phyloP scores from a whole-genome alignment of 306 rosid genomes.

The Carpinus fangiana region DNA sequence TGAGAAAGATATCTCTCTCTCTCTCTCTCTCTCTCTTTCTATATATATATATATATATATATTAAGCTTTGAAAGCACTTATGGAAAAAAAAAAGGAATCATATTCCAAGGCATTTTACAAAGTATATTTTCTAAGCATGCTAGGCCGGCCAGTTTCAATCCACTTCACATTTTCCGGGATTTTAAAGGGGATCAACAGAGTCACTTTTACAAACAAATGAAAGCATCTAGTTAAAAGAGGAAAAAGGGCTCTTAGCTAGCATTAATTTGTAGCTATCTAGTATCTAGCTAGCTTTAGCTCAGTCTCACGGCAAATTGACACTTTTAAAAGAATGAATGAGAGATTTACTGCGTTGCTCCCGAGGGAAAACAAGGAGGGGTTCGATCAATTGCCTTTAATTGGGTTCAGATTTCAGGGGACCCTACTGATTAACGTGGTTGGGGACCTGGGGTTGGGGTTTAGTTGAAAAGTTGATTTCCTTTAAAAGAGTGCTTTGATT shows the following conservation, averaged over 20 bases:
- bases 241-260: not conserved
- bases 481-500: too few relatives aligned
- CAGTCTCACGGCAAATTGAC: not conserved
- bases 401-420: not conserved
- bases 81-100: constrained; percentile 11
- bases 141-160: constrained; percentile 19
- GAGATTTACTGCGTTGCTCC: not conserved
- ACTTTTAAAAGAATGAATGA: not conserved
- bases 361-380: not conserved
- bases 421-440: not conserved
- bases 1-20: not conserved
- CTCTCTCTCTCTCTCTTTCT: too few relatives aligned
- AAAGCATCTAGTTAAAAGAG: not conserved
- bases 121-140: not conserved
- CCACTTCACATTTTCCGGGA: constrained; percentile 9
- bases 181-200: not conserved
- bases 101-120: constrained; percentile 4
- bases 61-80: not conserved
- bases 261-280: not conserved
- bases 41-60: too few relatives aligned
- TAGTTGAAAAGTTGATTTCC: not conserved
- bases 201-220: not conserved
- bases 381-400: not conserved
- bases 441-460: not conserved
- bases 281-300: not conserved